phyloP scores from a whole-genome alignment of 2,329 filamentous ascomycete genomes.

The Nigrograna mackinnonii region DNA sequence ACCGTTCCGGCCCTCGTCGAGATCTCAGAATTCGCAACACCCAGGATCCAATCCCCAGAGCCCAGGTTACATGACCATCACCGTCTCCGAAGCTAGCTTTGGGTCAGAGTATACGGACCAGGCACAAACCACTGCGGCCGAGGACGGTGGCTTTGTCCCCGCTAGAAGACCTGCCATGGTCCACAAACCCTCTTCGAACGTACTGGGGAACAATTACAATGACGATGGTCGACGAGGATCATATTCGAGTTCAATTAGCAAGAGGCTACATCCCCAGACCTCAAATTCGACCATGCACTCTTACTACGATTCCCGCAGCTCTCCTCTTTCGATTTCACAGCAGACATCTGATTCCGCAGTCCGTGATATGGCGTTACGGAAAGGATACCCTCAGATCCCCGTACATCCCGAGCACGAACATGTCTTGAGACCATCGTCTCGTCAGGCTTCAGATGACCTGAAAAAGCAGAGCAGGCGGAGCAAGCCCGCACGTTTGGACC shows the following conservation, averaged over 20 bases:
- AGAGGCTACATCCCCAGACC: conserved; percentile 30
- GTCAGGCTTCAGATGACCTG: conserved; percentile 18
- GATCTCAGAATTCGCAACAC: conserved; percentile 15
- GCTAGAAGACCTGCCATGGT: conserved; percentile 24
- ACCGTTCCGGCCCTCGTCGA: conserved; percentile 26
- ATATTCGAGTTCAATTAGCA: conserved; percentile 30
- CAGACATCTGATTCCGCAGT: conserved; percentile 50
- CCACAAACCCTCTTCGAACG: conserved; percentile 38
- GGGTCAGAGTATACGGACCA: conserved; percentile 27
- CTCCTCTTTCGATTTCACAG: conserved; percentile 47
- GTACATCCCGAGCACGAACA: conserved; percentile 14
- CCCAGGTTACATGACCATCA: conserved; percentile 34
- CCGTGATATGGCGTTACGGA: conserved; percentile 46
- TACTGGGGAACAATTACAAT: conserved; percentile 26
- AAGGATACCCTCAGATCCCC: conserved; percentile 37
- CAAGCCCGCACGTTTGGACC: conserved; percentile 43
- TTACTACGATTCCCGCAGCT: conserved; percentile 46
- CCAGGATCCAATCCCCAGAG: conserved; percentile 23
- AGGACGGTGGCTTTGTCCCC: conserved; percentile 15
- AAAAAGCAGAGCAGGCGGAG: conserved; percentile 31
- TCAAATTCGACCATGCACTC: conserved; percentile 47
- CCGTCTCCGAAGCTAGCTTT: conserved; percentile 33
- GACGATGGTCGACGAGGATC: conserved; percentile 27
- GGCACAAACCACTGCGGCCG: conserved; percentile 20
- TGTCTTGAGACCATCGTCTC: conserved; percentile 21